Percentiles rank a stretch among this genome's conserved stretches.
phyloP scores from a whole-genome alignment of 768 basidiomycete species.

The Tylopilus sp. region DNA sequence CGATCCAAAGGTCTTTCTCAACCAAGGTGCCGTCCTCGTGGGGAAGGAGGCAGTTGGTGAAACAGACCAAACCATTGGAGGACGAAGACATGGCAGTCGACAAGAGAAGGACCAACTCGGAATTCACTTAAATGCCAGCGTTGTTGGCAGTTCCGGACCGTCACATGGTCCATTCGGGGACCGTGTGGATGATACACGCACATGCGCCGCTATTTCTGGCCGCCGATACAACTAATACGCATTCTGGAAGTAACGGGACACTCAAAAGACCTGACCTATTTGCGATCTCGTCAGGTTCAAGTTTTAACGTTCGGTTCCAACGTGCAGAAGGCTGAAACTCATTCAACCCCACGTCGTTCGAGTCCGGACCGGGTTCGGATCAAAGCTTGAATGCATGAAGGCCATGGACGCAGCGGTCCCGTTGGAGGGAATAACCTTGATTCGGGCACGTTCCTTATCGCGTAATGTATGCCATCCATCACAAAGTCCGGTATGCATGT shows the following conservation, averaged over 20 bases:
- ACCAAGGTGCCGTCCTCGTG: constrained; percentile 76
- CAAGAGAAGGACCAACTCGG: constrained; percentile 2
- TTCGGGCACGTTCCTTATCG: constrained; percentile 28
- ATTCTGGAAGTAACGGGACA: background rate
- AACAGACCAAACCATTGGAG: constrained; percentile 72
- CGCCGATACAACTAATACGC: background rate
- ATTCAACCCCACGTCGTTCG: background rate
- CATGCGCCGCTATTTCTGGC: background rate
- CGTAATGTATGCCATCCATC: constrained; percentile 24
- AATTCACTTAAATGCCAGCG: background rate
- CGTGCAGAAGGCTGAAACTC: background rate
- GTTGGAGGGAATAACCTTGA: constrained; percentile 37
- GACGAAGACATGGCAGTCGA: constrained; percentile 19
- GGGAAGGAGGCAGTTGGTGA: constrained; percentile 82
- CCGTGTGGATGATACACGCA: background rate
- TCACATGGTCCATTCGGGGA: background rate
- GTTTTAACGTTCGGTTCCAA: background rate
- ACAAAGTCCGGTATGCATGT: constrained; percentile 2
- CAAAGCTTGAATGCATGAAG: constrained; percentile 5
- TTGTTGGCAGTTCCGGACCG: background rate
- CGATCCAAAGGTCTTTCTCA: constrained; percentile 79
- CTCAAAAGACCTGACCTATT: no score
- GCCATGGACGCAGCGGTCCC: constrained; percentile 19
- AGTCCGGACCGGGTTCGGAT: no score
- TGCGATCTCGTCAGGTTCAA: background rate